Evolutionary conservation across 768 basidiomycete genomes (phyloP).

Genomic region (Postia placenta): DNA sequence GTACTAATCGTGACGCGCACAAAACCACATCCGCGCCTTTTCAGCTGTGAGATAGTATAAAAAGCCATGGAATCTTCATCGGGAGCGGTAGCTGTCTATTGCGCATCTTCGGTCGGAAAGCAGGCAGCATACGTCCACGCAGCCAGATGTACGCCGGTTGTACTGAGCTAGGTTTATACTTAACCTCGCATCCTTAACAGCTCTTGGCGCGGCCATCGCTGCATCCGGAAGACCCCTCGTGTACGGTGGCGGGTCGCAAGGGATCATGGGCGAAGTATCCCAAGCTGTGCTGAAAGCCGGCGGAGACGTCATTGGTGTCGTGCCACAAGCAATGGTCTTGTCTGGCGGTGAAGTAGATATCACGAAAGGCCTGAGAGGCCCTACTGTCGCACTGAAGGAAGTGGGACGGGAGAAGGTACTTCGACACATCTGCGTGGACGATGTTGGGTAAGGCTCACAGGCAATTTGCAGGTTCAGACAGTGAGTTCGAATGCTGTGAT

Average conservation of each 20-base stretch:
- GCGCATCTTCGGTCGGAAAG: slow-evolving; percentile 69
- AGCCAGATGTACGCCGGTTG: slow-evolving; percentile 59
- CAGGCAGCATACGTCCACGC: slow-evolving; percentile 57
- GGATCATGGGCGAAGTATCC: slow-evolving; percentile 85
- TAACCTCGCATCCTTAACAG: slow-evolving; percentile 32
- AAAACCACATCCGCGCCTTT: too few relatives aligned
- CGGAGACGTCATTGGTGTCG: slow-evolving; percentile 70
- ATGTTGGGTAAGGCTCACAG: not conserved
- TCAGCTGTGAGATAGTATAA: too few relatives aligned
- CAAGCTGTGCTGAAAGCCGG: slow-evolving; percentile 55
- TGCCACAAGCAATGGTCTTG: slow-evolving; percentile 70
- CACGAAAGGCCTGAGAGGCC: slow-evolving; percentile 17
- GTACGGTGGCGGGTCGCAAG: slow-evolving; percentile 81
- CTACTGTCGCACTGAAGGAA: slow-evolving; percentile 23
- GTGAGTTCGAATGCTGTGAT: slow-evolving; percentile 15
- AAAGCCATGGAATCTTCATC: too few relatives aligned
- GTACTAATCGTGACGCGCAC: too few relatives aligned
- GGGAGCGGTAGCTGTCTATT: slow-evolving; percentile 70
- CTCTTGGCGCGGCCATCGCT: slow-evolving; percentile 71
- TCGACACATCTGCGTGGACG: not conserved
- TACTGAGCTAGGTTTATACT: too few relatives aligned
- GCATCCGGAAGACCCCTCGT: slow-evolving; percentile 56
- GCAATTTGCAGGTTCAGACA: slow-evolving; percentile 24
- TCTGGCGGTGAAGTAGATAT: slow-evolving; percentile 60
- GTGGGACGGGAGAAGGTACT: slow-evolving; percentile 30